These are phyloP conservation scores for Cladorrhinum sp. DNA, from an alignment of 2,329 filamentous ascomycete genomes.

Conservation along the genomic window DNA sequence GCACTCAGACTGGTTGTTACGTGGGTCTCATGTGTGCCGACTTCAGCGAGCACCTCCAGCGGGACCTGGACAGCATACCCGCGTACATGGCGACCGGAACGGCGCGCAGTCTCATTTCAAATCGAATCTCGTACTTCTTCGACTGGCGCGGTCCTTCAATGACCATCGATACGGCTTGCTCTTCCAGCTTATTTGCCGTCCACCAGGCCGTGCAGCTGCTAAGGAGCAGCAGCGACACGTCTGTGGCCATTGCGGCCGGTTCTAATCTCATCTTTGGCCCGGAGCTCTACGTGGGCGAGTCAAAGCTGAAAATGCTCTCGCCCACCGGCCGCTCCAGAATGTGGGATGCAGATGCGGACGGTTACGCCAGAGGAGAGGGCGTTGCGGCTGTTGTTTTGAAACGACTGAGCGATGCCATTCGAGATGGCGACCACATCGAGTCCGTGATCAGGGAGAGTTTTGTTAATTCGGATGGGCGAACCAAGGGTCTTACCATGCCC, in stretches of 20 bases:
- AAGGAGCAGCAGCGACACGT: slow-evolving; percentile 29
- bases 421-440: slow-evolving; percentile 41
- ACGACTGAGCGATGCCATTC: slow-evolving; percentile 41
- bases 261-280: slow-evolving; percentile 34
- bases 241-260: slow-evolving; percentile 34
- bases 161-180: slow-evolving; percentile 21
- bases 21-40: slow-evolving; percentile 34
- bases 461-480: slow-evolving; percentile 45
- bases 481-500: slow-evolving; percentile 49
- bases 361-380: slow-evolving; percentile 54
- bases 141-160: slow-evolving; percentile 15
- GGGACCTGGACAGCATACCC: slow-evolving; percentile 12
- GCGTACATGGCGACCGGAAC: slow-evolving; percentile 37
- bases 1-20: slow-evolving; percentile 33
- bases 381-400: slow-evolving; percentile 47
- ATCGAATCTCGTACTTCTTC: slow-evolving; percentile 14
- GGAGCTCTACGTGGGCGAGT: slow-evolving; percentile 33
- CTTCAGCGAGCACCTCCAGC: slow-evolving; percentile 20
- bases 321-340: slow-evolving; percentile 37
- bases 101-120: slow-evolving; percentile 32
- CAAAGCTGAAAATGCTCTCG: slow-evolving; percentile 37
- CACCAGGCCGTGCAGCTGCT: slow-evolving; percentile 8
- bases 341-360: slow-evolving; percentile 47
- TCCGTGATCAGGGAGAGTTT: slow-evolving; percentile 43
- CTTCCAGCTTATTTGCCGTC: slow-evolving; percentile 9